Percentiles rank a stretch among this genome's conserved stretches.
These are phyloP conservation scores for Triadica sebifera DNA, from an alignment of 345 rosid species.

Conservation along the genomic window DNA sequence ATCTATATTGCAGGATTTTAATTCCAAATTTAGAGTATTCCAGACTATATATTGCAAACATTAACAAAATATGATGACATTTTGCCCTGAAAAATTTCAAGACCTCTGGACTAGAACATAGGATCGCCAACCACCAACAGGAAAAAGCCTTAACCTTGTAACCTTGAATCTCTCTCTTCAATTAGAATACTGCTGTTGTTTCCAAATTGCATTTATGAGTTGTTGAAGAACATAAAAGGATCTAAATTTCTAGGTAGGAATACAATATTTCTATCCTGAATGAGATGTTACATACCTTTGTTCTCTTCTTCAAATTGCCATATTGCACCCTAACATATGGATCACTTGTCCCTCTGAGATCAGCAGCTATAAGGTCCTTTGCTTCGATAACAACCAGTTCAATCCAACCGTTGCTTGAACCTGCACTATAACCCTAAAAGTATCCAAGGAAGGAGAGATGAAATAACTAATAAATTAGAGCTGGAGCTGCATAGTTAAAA, in stretches of 20 bases:
- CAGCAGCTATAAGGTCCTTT: slow-evolving; percentile 84
- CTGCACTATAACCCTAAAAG: slow-evolving; percentile 44
- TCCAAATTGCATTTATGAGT: background rate
- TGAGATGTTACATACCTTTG: slow-evolving; percentile 54
- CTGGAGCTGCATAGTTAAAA: slow-evolving; percentile 11
- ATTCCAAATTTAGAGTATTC: background rate
- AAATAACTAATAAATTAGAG: slow-evolving; percentile 10
- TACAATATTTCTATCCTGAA: slow-evolving; percentile 5
- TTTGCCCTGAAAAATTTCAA: background rate
- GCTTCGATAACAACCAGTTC: slow-evolving; percentile 90
- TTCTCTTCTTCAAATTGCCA: slow-evolving; percentile 72
- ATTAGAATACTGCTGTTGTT: background rate
- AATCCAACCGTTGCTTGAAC: slow-evolving; percentile 68
- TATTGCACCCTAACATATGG: slow-evolving; percentile 93
- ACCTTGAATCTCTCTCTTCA: background rate
- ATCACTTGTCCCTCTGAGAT: slow-evolving; percentile 96
- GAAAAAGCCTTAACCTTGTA: background rate
- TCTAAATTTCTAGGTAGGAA: background rate
- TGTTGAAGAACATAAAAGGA: background rate
- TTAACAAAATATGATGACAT: background rate
- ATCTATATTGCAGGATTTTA: background rate
- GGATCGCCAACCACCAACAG: background rate
- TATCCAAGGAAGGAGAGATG: slow-evolving; percentile 18
- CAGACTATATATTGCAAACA: background rate
- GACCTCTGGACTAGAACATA: background rate